phyloP scores from a whole-genome alignment of 2,329 filamentous ascomycete genomes.

The Fusarium temperatum region DNA sequence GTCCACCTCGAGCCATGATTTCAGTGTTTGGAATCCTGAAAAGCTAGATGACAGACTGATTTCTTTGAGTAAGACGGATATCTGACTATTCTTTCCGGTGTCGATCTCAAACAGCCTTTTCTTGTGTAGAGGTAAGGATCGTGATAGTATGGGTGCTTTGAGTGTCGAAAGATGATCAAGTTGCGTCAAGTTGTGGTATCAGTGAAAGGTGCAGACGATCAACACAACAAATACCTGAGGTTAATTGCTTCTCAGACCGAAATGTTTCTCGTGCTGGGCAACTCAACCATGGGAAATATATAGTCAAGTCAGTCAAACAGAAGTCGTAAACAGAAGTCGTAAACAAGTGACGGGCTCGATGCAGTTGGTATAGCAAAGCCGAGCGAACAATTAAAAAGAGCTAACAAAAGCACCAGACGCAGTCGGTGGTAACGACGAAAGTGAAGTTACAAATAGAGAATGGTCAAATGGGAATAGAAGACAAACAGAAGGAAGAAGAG shows the following conservation, averaged over 20 bases:
- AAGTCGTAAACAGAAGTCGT: constrained; percentile 29
- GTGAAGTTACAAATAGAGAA: constrained; percentile 1
- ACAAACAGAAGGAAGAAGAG: background rate
- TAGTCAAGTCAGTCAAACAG: background rate
- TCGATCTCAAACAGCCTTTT: background rate
- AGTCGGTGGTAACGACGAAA: background rate
- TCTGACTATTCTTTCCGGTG: background rate
- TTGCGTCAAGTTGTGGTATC: background rate
- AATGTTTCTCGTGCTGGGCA: background rate
- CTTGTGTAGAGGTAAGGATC: background rate
- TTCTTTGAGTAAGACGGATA: background rate
- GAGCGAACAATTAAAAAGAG: constrained; percentile 1
- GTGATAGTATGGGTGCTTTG: background rate
- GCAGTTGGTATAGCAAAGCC: constrained; percentile 11
- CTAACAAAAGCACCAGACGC: background rate
- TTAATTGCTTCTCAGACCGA: background rate
- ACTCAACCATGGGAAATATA: constrained; percentile 5
- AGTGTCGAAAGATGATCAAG: background rate
- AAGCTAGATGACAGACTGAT: background rate
- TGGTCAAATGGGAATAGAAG: background rate
- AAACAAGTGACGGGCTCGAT: constrained; percentile 16
- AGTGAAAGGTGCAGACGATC: background rate
- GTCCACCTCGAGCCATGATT: constrained; percentile 53
- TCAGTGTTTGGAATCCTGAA: background rate
- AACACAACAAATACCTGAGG: background rate